A percentile compares a stretch with the other conserved stretches of the same genome.
phyloP scores from a whole-genome alignment of 2,329 filamentous ascomycete species.

The Fusarium sororula region DNA sequence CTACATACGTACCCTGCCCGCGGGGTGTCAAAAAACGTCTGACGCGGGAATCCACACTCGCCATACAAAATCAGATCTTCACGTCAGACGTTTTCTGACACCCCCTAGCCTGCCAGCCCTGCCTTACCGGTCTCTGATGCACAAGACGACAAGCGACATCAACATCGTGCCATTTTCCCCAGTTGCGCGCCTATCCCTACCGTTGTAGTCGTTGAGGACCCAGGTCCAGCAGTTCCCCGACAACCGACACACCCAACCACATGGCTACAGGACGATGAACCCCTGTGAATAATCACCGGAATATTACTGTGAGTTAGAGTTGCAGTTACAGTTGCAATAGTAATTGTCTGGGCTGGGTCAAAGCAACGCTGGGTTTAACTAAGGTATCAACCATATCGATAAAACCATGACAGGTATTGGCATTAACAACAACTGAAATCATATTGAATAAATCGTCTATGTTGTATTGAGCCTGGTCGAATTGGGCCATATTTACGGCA shows the following conservation, averaged over 20 bases:
- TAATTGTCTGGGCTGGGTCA: background rate
- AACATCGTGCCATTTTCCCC: slow-evolving; percentile 21
- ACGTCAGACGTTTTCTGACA: too few relatives aligned
- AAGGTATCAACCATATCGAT: background rate
- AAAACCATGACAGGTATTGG: background rate
- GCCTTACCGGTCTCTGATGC: background rate
- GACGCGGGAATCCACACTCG: too few relatives aligned
- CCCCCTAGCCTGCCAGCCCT: background rate
- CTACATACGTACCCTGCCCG: background rate
- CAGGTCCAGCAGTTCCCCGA: background rate
- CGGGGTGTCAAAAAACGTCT: too few relatives aligned
- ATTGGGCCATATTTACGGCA: background rate
- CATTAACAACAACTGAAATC: background rate
- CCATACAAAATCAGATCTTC: too few relatives aligned
- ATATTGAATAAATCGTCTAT: background rate
- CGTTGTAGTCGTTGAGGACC: background rate
- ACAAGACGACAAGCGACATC: slow-evolving; percentile 20
- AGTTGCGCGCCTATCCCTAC: slow-evolving; percentile 19
- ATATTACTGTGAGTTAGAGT: slow-evolving; percentile 5
- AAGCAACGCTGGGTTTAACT: background rate
- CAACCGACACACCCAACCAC: slow-evolving; percentile 29
- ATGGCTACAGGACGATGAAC: slow-evolving; percentile 3
- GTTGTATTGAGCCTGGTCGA: background rate
- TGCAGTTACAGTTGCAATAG: background rate
- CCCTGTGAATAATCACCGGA: slow-evolving; percentile 11